Base-by-base conservation (phyloP, 768 basidiomycete species). In the Lactifluus echinatus region DNA sequence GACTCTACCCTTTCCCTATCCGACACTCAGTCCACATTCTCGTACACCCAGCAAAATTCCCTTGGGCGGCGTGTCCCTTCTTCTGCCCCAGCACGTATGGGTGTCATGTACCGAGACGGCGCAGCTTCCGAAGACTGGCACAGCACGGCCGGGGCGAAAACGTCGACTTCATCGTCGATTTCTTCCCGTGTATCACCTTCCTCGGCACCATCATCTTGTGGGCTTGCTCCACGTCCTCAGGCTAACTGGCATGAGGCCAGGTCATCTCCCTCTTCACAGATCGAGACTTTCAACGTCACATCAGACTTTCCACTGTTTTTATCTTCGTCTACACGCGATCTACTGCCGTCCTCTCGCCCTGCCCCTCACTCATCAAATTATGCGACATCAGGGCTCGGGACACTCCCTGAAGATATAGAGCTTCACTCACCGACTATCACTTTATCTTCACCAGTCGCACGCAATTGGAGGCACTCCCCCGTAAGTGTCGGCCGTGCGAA, bases 391-490 rank as follows among this genome's bases (percentile, higher is more conserved):
- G 59, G 59, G 4, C 68, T 84, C 46, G 74, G 77, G 54, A 72
- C 77, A 6, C 73, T 83, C 2, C 82, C 77, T 4, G 82, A 84
- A 58, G 79, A 74, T 48, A 66, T 70, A 8, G 79, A 81, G 54
- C 65, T 77, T 40, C 55, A 66, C 14, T 53, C 68, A 0, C 44
- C 56, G 7, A 65, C 65, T 50, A 42, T 65, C 4, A 54, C 49
- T 43, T 2, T 50, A 19, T 33, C 49, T 14, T 52, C 47, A 19
- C 66, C 53, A 5, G 39, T 52, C 2, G 68, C 64, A 43, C 67
- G 64, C 17, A 63, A 53, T 29, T 67, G 65, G 50, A 64, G 57
- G 59, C 58, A 64, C 45, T 66, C 66, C 19, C 61, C 56, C 39
- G 58, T 66, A 0, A 33, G 42, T 33, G 3, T 49, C 14, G 68